Percentiles rank a stretch among this genome's conserved stretches.
phyloP scores from a whole-genome alignment of 176 grass and related monocot genomes.

The Alopecurus myosuroides region DNA sequence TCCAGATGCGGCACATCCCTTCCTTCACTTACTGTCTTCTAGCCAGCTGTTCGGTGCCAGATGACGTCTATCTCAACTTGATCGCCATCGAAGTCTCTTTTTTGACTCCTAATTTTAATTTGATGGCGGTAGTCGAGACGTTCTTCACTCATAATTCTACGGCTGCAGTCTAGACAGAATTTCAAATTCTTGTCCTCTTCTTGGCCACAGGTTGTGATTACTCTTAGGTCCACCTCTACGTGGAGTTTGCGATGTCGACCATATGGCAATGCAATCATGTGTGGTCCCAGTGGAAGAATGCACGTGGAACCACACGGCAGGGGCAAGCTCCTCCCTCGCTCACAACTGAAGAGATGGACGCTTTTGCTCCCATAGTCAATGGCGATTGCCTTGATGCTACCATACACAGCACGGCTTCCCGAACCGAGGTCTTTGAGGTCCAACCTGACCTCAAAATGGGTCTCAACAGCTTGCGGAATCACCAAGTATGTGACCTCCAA shows the following conservation, averaged over 20 bases:
- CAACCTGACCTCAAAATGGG: neutral
- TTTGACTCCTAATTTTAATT: neutral
- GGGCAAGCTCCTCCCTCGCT: neutral
- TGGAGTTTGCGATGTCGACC: neutral
- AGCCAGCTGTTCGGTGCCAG: too few relatives aligned
- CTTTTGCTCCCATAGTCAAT: neutral
- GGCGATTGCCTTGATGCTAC: neutral
- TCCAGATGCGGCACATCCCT: neutral
- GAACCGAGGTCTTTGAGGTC: neutral
- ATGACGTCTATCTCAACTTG: neutral
- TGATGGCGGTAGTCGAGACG: too few relatives aligned
- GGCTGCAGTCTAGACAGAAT: neutral
- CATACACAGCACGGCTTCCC: neutral
- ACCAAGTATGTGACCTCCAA: conserved; percentile 12
- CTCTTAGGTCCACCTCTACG: neutral
- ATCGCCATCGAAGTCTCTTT: neutral
- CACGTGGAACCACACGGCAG: neutral
- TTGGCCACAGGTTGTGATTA: neutral
- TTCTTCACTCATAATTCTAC: neutral
- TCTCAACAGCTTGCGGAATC: neutral
- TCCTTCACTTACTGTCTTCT: neutral
- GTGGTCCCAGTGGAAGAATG: neutral
- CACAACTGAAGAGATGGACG: neutral
- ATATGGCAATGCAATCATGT: neutral
- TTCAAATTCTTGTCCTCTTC: neutral